Percentiles rank a stretch among this genome's conserved stretches.
phyloP scores from a whole-genome alignment of 2,329 filamentous ascomycete species.

The Fusarium stilboides region DNA sequence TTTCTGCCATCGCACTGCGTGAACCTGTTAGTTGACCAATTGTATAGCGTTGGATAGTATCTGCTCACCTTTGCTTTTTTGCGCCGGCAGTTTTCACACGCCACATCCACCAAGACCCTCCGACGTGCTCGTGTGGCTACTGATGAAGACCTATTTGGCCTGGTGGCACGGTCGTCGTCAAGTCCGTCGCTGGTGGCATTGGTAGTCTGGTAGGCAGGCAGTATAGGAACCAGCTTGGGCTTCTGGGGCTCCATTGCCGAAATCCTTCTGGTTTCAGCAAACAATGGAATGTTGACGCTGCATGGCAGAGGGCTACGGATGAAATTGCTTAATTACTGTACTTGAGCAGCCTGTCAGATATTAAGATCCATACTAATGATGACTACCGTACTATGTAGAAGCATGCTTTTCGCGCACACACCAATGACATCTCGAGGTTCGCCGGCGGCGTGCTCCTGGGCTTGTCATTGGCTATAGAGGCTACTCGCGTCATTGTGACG shows the following conservation, averaged over 20 bases:
- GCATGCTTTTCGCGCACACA: neutral
- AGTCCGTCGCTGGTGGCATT: neutral
- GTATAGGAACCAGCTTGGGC: constrained; percentile 22
- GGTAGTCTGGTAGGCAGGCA: constrained; percentile 14
- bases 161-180: neutral
- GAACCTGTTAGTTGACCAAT: neutral
- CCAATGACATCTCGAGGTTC: neutral
- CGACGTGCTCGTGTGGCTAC: neutral
- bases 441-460: neutral
- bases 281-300: neutral
- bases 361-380: neutral
- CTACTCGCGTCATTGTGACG: too few species aligned
- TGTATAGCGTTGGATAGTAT: neutral
- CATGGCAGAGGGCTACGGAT: neutral
- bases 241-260: constrained; percentile 20
- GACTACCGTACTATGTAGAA: too few species aligned
- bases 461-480: too few species aligned
- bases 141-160: neutral
- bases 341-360: neutral
- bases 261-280: neutral
- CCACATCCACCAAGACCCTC: constrained; percentile 19
- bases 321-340: neutral
- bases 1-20: constrained; percentile 23
- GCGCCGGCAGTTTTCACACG: constrained; percentile 24
- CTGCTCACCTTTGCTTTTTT: constrained; percentile 25